Percentiles rank a stretch among this genome's conserved stretches.
Evolutionary conservation across 805 yeast genomes (phyloP).

Genomic region (Pachysolen tannophilus): DNA sequence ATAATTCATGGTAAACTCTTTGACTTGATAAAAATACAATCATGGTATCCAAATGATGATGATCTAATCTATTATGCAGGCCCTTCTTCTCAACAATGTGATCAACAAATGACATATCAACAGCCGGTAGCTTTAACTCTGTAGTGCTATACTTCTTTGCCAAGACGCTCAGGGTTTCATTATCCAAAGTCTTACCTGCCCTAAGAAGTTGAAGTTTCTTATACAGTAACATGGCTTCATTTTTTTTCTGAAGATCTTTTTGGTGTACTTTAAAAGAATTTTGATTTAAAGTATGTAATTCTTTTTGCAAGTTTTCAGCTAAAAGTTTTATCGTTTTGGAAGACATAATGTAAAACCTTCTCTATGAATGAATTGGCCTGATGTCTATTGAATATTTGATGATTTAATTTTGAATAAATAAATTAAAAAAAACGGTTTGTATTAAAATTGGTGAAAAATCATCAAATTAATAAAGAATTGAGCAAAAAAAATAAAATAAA

Average conservation of each 20-base stretch:
- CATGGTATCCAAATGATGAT: conserved; percentile 47
- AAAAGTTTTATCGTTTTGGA: conserved; percentile 17
- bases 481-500: too few relatives aligned
- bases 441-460: too few relatives aligned
- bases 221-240: conserved; percentile 38
- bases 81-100: conserved; percentile 18
- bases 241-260: conserved; percentile 32
- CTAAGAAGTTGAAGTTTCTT: conserved; percentile 37
- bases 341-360: conserved; percentile 1
- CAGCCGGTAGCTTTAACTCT: conserved; percentile 20
- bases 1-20: conserved; percentile 65
- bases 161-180: too few relatives aligned
- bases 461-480: too few relatives aligned
- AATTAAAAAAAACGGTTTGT: neutral
- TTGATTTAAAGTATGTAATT: conserved; percentile 29
- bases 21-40: conserved; percentile 61
- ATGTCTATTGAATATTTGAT: neutral
- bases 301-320: conserved; percentile 26
- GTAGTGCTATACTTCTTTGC: too few relatives aligned
- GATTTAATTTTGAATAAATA: neutral
- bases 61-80: conserved; percentile 13
- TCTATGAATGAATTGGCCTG: conserved; percentile 2
- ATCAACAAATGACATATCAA: conserved; percentile 18
- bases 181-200: conserved; percentile 27
- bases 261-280: conserved; percentile 29